A percentile compares a stretch with the other conserved stretches of the same genome.
Conservation (phyloP, 73 alveolate species). For the Paramecium octaurelia region DNA sequence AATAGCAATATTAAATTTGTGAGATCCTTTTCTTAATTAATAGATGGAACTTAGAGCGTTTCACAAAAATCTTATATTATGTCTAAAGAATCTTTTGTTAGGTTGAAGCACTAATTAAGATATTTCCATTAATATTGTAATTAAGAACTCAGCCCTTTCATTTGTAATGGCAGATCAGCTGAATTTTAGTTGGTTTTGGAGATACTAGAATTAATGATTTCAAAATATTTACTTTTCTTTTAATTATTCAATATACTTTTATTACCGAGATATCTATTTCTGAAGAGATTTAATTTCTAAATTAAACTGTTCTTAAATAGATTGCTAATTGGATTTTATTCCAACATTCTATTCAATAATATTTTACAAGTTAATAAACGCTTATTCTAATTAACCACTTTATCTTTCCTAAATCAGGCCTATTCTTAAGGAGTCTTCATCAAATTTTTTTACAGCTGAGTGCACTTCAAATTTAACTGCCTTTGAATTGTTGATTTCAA, state of each 20-base stretch:
- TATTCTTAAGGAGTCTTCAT: neutral
- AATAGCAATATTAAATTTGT: neutral
- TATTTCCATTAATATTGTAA: neutral
- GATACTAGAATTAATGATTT: neutral
- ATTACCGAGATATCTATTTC: neutral
- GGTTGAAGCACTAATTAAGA: neutral
- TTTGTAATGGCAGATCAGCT: neutral
- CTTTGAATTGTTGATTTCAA: neutral
- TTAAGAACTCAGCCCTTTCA: neutral
- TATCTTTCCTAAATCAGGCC: neutral
- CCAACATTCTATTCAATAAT: neutral
- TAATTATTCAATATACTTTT: neutral
- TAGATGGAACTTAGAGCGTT: neutral
- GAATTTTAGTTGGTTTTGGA: neutral
- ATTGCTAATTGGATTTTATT: neutral
- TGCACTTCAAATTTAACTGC: neutral
- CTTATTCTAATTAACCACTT: neutral
- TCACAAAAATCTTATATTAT: neutral
- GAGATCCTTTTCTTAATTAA: neutral
- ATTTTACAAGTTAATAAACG: neutral
- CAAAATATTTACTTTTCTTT: neutral
- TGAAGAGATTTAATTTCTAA: neutral
- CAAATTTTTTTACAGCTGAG: neutral
- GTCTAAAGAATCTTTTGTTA: neutral
- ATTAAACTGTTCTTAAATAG: neutral